These are phyloP conservation scores for Colletotrichum sp. DNA, from an alignment of 2,329 filamentous ascomycete genomes.

Conservation along the genomic window DNA sequence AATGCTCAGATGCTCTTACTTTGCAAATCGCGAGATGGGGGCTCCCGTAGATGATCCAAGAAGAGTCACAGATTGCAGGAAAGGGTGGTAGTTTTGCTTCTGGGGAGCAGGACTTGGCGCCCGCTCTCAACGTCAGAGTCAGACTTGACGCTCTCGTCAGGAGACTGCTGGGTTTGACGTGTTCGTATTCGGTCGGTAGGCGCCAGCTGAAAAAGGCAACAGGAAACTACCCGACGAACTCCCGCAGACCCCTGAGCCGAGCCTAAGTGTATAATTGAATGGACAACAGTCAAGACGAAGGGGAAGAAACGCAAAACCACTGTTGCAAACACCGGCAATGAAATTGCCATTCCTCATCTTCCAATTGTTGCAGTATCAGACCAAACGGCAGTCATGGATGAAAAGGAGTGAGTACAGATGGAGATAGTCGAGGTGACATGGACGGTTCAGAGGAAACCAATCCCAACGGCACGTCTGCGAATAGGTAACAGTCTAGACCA, in stretches of 20 bases:
- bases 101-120: not conserved
- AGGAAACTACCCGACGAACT: not conserved
- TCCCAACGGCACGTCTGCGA: not conserved
- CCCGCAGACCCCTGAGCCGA: not conserved
- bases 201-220: not conserved
- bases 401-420: not conserved
- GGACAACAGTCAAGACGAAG: not conserved
- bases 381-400: not conserved
- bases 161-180: not conserved
- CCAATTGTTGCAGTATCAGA: not conserved
- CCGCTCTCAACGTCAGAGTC: not conserved
- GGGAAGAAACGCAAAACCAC: not conserved
- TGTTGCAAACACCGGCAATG: not conserved
- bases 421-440: not conserved
- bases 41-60: not conserved
- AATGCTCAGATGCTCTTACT: not conserved
- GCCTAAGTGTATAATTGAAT: not conserved
- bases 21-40: not conserved
- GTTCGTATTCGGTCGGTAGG: not conserved
- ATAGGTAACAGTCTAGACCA: not conserved
- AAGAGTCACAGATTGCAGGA: not conserved
- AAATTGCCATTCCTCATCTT: not conserved
- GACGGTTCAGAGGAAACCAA: not conserved
- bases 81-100: not conserved
- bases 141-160: not conserved